A percentile compares a stretch with the other conserved stretches of the same genome.
Evolutionary conservation across 371 early-diverging fungal genomes (phyloP).

Genomic region (Funneliformis caledonium): DNA sequence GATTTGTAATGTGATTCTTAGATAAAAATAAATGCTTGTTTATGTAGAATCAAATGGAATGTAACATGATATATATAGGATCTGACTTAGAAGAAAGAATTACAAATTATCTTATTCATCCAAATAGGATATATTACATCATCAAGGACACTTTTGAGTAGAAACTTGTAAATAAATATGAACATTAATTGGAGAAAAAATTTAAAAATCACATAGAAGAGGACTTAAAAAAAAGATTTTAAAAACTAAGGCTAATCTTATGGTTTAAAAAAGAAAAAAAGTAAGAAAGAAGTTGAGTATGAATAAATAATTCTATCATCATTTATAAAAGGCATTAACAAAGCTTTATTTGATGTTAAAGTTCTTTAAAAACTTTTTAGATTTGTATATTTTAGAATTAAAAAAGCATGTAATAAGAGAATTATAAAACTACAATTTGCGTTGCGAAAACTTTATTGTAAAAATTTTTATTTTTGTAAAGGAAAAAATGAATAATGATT

Average conservation of each 20-base stretch:
- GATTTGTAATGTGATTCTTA: slow-evolving; percentile 4
- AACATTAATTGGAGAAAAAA: not conserved
- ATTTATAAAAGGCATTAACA: too few species aligned
- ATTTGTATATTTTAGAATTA: too few species aligned
- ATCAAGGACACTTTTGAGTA: slow-evolving; percentile 4
- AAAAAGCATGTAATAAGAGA: too few species aligned
- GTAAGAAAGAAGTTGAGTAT: slow-evolving; percentile 9
- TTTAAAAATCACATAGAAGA: not conserved
- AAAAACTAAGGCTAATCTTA: not conserved
- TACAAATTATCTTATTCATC: slow-evolving; percentile 1
- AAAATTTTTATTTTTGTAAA: too few species aligned
- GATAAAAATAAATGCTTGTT: not conserved
- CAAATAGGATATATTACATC: not conserved
- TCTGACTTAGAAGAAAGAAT: slow-evolving; percentile 2
- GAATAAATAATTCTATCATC: slow-evolving; percentile 22
- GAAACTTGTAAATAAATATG: not conserved
- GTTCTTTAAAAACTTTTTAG: too few species aligned
- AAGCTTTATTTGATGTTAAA: too few species aligned
- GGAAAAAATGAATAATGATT: too few species aligned
- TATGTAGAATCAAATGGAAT: not conserved
- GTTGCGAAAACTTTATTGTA: too few species aligned
- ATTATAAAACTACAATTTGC: too few species aligned
- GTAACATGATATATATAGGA: not conserved
- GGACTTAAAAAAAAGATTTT: not conserved
- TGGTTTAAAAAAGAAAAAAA: not conserved